Evolutionary conservation across 2,329 filamentous ascomycete genomes (phyloP), one percentile per base, ranked within the genome.

Genomic region (Lasiodiplodia sp.): DNA sequence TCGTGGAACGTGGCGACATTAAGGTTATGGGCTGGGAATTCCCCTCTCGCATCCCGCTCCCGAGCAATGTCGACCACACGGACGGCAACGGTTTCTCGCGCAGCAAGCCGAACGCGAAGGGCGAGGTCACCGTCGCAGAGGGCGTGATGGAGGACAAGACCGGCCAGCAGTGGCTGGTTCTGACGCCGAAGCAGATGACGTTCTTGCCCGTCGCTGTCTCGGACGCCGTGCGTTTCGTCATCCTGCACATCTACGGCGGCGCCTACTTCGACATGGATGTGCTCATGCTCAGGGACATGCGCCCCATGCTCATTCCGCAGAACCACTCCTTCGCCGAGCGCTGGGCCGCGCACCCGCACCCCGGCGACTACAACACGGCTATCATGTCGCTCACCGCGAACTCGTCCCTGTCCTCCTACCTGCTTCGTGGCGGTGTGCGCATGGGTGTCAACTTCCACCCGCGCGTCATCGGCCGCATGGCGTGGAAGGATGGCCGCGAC

Each of bases 381-480:
- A 83, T 87, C 71, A 86, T 87, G 82, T 86, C 85, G 2, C 78
- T 87, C 28, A 83, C 84, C 1, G 84, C 85, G n/a, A 87, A 87
- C 71, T 85, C 83, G 0, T 85, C 83, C 2, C 78, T 87, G 1
- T 87, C 85, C 0, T 85, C 84, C 0, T 87, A 87, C 70, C 79
- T 87, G 2, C 78, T 87, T 23, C 83, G 85, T 51, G 86, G 86
- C 40, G 86, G 85, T 38, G 85, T 87, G 11, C 79, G 86, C 60
- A 87, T 87, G 86, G 85, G 85, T 2, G 79, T 87, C 69, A 87
- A 87, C 70, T 87, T 87, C 74, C 86, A 87, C 68, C 86, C 86
- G 1, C 80, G 84, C 21, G 82, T 87, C 5, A 81, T 87, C 28
- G 85, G 86, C 2, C 82, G 85, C 57, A 87, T 87, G 84, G 83